Conservation (phyloP, 441 rosid genomes). For the Hypseocharis bilobata region DNA sequence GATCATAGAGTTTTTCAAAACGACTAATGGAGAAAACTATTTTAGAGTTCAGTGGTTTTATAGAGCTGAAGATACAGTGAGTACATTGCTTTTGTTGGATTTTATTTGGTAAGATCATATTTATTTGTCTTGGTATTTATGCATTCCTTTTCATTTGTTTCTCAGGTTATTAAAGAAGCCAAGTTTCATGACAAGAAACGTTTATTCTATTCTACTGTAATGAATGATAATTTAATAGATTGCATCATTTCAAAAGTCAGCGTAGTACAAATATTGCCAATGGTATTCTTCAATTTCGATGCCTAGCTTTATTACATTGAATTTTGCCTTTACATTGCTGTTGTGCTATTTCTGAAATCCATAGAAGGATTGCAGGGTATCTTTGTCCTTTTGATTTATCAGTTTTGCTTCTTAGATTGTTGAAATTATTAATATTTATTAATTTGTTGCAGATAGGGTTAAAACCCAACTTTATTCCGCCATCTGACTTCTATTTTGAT, state of each 20-base stretch:
- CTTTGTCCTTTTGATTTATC: conserved; percentile 8
- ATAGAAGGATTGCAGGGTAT: not conserved
- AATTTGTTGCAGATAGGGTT: conserved; percentile 11
- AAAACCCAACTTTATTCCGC: conserved; percentile 15
- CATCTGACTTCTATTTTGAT: conserved; percentile 28
- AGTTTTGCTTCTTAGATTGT: conserved; percentile 1
- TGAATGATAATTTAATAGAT: conserved; percentile 20
- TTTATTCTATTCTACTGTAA: conserved; percentile 19
- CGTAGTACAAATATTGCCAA: conserved; percentile 11
- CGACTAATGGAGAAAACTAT: conserved; percentile 18
- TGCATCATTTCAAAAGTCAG: conserved; percentile 20
- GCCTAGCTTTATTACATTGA: not conserved
- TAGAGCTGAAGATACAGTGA: conserved; percentile 29
- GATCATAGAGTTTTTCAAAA: conserved; percentile 28
- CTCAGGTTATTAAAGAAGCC: conserved; percentile 18
- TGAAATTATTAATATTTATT: not conserved
- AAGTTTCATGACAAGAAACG: conserved; percentile 13
- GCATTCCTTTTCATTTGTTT: not conserved
- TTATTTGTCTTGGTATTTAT: not conserved
- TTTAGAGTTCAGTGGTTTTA: conserved; percentile 32
- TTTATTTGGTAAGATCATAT: not conserved
- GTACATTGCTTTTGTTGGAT: conserved; percentile 18
- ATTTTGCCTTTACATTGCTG: not conserved
- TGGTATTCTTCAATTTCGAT: not conserved
- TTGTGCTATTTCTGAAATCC: conserved; percentile 13